phyloP scores from a whole-genome alignment of 768 basidiomycete genomes.

The Phlegmacium glaucopus region DNA sequence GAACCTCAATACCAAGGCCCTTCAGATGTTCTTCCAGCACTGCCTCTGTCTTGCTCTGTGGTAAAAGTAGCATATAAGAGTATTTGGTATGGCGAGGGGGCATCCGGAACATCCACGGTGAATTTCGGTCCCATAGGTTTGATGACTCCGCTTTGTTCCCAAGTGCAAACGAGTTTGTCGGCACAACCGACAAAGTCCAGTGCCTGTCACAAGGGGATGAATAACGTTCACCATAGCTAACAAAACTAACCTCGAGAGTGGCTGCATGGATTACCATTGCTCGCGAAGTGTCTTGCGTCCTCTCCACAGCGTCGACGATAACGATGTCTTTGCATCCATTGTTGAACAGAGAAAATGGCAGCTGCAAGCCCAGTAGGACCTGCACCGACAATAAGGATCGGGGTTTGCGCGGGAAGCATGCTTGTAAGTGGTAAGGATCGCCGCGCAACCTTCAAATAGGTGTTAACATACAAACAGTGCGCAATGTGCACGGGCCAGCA shows the following conservation, averaged over 20 bases:
- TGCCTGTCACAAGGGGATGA: not conserved
- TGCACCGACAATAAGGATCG: conserved; percentile 5
- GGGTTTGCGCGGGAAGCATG: conserved; percentile 1
- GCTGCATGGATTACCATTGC: conserved; percentile 5
- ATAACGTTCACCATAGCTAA: not conserved
- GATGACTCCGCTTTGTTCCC: not conserved
- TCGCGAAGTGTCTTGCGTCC: conserved; percentile 2
- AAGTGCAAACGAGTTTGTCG: conserved; percentile 1
- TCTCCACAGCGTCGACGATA: conserved; percentile 3
- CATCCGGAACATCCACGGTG: no score
- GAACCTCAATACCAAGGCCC: not conserved
- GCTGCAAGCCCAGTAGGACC: conserved; percentile 5
- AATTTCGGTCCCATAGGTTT: not conserved
- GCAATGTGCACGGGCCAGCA: no score
- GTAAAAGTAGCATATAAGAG: not conserved
- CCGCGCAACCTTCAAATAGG: no score
- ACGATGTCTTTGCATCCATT: conserved; percentile 1
- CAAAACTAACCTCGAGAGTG: conserved; percentile 1
- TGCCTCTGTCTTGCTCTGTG: conserved; percentile 2
- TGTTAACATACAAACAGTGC: no score
- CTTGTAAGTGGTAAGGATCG: no score
- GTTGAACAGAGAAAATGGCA: conserved; percentile 1
- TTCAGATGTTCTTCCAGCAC: not conserved
- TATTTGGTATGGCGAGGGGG: not conserved
- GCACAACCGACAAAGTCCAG: conserved; percentile 2